Evolutionary conservation across 331 rosid species (phyloP), one percentile per base, ranked within the genome.

Genomic region (Prunus yedoensis): DNA sequence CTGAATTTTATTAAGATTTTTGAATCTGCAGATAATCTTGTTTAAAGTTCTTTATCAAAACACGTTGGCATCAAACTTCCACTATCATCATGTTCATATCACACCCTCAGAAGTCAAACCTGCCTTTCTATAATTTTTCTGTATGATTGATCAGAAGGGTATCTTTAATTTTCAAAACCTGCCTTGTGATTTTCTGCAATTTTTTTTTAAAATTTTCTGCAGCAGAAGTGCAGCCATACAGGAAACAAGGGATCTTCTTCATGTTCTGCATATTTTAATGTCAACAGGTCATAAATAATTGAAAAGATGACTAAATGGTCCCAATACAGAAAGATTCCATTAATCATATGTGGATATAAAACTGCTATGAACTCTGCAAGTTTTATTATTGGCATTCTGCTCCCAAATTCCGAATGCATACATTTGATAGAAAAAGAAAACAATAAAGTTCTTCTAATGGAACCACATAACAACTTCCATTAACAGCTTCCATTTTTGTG

Each of bases 281-380:
- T 20, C 68, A 45, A 30, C 13, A n/a, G n/a, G 70, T 32, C 49
- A 30, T 15, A 28, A 52, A 62, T 59, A 46, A 76, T 54, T 58
- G 79, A 61, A 20, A 47, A 32, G 6, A 27, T 23, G 73, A 30
- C 62, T 7, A 38, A 35, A 16, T 80, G 87, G 82, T 78, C 85
- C 73, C 57, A 45, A 73, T 30, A 50, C 17, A 66, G 50, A 49
- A 18, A 38, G 10, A 62, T 66, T 27, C 60, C 74, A 45, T 77
- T 61, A 62, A 74, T 74, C 14, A 41, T 10, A 20, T 50, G 63
- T 25, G 70, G 53, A 66, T 58, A 21, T 43, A 78, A 20, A 62
- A 64, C 43, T 16, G 35, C 54, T 54, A 51, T 46, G 73, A 69
- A 50, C 78, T 53, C n/a, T n/a, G 70, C 41, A 74, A 32, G 18